Percentiles rank a stretch among this genome's conserved stretches.
Evolutionary conservation across 768 basidiomycete genomes (phyloP).

Genomic region (Holtermanniella nyarrowii): DNA sequence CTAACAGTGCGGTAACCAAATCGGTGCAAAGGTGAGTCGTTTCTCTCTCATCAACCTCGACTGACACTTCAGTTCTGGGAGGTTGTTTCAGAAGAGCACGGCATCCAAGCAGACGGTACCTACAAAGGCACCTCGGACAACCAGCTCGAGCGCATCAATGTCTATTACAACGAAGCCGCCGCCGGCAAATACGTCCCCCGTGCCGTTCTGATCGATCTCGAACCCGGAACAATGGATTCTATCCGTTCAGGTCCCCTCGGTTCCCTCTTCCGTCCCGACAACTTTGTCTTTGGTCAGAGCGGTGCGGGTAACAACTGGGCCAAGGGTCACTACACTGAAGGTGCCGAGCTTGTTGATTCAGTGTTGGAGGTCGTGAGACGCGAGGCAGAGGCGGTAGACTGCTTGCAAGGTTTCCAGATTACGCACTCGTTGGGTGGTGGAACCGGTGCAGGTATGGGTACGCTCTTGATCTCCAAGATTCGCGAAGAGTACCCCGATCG

Average conservation of each 20-base stretch:
- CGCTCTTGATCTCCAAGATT: conserved; percentile 96
- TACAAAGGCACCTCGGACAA: conserved; percentile 91
- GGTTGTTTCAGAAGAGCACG: conserved; percentile 96
- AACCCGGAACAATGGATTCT: conserved; percentile 64
- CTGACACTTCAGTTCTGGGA: conserved; percentile 46
- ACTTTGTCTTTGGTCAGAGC: conserved; percentile 92
- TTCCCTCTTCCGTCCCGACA: conserved; percentile 89
- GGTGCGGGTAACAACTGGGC: conserved; percentile 99
- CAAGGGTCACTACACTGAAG: conserved; percentile 59
- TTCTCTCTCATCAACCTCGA: not conserved
- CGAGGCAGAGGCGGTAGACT: conserved; percentile 96
- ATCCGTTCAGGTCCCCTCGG: conserved; percentile 56
- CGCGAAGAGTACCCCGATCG: conserved; percentile 97
- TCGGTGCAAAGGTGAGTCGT: conserved; percentile 52
- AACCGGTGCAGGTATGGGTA: conserved; percentile 99
- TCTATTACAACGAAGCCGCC: conserved; percentile 95
- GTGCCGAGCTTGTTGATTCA: conserved; percentile 95
- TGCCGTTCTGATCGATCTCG: conserved; percentile 91
- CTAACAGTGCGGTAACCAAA: conserved; percentile 92
- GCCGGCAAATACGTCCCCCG: conserved; percentile 97
- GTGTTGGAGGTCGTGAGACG: conserved; percentile 97
- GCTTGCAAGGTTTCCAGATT: conserved; percentile 98
- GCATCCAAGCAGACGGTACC: conserved; percentile 79
- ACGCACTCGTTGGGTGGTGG: conserved; percentile 98
- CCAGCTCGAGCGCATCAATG: conserved; percentile 86